Conservation (phyloP, 192 early-diverging fungal genomes). For the Entophlyctis luteolus region DNA sequence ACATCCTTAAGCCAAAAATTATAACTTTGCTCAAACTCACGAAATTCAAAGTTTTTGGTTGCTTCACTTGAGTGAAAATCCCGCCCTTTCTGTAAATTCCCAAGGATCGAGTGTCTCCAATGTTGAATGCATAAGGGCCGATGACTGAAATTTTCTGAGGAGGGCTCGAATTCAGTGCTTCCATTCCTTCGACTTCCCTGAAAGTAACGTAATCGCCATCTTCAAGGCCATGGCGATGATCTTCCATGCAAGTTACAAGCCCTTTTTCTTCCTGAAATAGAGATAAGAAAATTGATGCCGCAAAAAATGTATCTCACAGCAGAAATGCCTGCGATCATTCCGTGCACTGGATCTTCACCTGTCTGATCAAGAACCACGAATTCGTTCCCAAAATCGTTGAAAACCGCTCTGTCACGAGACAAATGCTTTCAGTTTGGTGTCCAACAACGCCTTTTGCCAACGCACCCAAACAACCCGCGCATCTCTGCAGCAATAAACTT, state of each 20-base stretch:
- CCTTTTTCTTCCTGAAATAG: slow-evolving; percentile 60
- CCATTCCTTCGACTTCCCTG: slow-evolving; percentile 89
- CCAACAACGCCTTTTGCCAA: background rate
- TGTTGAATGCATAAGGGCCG: slow-evolving; percentile 93
- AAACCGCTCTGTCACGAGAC: slow-evolving; percentile 53
- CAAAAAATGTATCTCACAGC: slow-evolving; percentile 27
- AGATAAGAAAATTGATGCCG: slow-evolving; percentile 4
- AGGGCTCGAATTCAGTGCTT: slow-evolving; percentile 71
- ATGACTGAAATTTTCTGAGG: slow-evolving; percentile 77
- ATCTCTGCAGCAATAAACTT: slow-evolving; percentile 87
- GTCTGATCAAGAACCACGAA: slow-evolving; percentile 84
- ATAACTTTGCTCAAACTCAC: too few species aligned
- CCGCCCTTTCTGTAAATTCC: slow-evolving; percentile 79
- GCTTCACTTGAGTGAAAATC: slow-evolving; percentile 94
- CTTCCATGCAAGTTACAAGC: slow-evolving; percentile 92
- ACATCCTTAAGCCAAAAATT: too few species aligned
- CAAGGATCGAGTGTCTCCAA: slow-evolving; percentile 81
- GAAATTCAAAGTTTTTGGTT: slow-evolving; percentile 80
- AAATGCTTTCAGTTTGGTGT: background rate
- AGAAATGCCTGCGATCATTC: slow-evolving; percentile 84
- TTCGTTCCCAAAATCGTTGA: slow-evolving; percentile 92
- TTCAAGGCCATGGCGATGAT: slow-evolving; percentile 94
- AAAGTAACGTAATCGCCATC: slow-evolving; percentile 96
- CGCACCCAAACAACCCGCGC: slow-evolving; percentile 86
- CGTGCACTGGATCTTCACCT: slow-evolving; percentile 86